Percentiles rank a stretch among this genome's conserved stretches.
Evolutionary conservation across 108 stramenopile species (phyloP).

Genomic region (Cylindrotheca closterium): DNA sequence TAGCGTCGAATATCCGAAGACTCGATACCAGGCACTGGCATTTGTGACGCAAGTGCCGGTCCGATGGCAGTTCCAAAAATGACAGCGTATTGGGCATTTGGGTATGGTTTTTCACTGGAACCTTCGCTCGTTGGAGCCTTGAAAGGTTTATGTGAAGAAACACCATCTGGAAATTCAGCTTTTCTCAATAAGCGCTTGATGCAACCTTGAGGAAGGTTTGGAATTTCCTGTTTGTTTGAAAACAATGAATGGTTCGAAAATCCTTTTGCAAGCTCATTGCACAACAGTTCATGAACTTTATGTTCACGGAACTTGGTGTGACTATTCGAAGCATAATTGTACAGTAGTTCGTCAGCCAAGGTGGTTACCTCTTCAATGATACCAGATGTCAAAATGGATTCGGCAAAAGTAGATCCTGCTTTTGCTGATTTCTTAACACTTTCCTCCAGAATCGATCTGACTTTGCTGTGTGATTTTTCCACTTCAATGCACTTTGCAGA

Average conservation of each 20-base stretch:
- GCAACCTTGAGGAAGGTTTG: constrained; percentile 47
- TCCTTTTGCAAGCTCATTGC: constrained; percentile 44
- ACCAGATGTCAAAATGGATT: constrained; percentile 28
- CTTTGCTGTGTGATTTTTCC: constrained; percentile 10
- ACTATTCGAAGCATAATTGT: constrained; percentile 59
- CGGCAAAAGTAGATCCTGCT: constrained; percentile 19
- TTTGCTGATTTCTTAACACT: constrained; percentile 2
- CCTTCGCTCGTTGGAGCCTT: constrained; percentile 2
- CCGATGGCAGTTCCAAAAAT: constrained; percentile 60
- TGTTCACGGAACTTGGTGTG: constrained; percentile 71
- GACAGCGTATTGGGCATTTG: constrained; percentile 69
- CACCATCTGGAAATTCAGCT: constrained; percentile 65
- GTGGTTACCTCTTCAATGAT: constrained; percentile 21
- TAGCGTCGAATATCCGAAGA: constrained; percentile 53
- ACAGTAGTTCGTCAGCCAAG: constrained; percentile 58
- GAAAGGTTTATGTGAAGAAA: constrained; percentile 71
- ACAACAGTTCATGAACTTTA: constrained; percentile 81
- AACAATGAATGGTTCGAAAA: constrained; percentile 19
- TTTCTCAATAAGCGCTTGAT: constrained; percentile 64
- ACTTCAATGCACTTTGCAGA: constrained; percentile 24
- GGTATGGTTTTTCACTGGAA: constrained; percentile 4
- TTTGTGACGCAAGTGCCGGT: constrained; percentile 21
- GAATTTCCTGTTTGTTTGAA: constrained; percentile 28
- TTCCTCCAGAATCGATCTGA: constrained; percentile 13
- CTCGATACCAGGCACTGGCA: constrained; percentile 34